These are phyloP conservation scores for slime mould (Dictyostelium discoideum) DNA, from an alignment of 78 protist genomes.

Conservation along the genomic window DNA sequence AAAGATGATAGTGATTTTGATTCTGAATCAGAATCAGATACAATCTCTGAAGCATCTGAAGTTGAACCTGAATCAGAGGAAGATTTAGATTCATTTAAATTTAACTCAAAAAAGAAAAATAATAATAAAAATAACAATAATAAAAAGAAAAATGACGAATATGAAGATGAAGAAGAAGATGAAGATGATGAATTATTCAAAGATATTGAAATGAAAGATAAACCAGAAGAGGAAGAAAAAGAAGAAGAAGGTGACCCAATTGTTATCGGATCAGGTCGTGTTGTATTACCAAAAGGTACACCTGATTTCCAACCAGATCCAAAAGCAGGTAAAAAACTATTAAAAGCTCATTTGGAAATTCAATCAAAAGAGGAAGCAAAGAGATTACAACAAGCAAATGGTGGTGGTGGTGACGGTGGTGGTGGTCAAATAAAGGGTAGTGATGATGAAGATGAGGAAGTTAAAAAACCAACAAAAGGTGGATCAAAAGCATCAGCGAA, in stretches of 20 bases:
- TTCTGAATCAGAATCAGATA: neutral
- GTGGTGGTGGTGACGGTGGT: neutral
- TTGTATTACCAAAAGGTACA: conserved; percentile 54
- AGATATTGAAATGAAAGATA: conserved; percentile 6
- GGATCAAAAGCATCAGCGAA: conserved; percentile 2
- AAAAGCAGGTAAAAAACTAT: conserved; percentile 17
- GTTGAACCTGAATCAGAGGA: neutral
- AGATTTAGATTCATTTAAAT: neutral
- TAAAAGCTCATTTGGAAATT: neutral
- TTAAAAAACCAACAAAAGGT: neutral
- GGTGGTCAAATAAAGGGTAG: neutral
- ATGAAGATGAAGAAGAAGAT: neutral
- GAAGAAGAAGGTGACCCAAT: neutral
- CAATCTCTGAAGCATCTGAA: neutral
- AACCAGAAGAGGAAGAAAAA: neutral
- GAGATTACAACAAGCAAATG: conserved; percentile 3
- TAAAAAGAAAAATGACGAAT: neutral
- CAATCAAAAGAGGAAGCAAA: neutral
- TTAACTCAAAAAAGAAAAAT: neutral
- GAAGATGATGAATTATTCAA: neutral
- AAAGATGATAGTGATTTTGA: conserved; percentile 55
- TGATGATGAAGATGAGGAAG: conserved; percentile 23
- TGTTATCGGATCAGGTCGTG: conserved; percentile 9
- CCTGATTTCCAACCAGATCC: conserved; percentile 23
- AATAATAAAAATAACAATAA: neutral